Base-by-base conservation (phyloP, 139 green algal genomes). In the Auxenochlorella protothecoides region DNA sequence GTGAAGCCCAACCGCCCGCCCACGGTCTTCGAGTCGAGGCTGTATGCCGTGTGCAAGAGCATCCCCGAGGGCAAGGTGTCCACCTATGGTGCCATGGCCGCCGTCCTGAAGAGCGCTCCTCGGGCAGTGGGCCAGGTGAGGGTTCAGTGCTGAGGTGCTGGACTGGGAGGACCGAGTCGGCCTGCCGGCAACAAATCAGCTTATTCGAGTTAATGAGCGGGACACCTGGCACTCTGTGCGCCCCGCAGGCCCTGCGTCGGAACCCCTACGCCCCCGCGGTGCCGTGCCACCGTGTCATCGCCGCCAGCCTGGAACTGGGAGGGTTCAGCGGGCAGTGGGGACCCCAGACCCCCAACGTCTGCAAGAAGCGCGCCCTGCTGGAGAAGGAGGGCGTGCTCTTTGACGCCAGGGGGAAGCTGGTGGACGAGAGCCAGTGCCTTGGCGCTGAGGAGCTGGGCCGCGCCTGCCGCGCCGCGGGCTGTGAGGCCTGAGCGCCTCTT, bases 201-300 rank as follows among this genome's bases (percentile, higher is more conserved):
- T 44, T 1, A 44, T 44, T 44, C 1, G 27, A 2, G 27, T 44
- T 1, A 62, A 62, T 62, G 57, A 9, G 9, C 9, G 0, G 11
- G 57, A 15, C 57, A 62, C 57, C 57, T 62, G 9, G 11, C 57
- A 62, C 57, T 9, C 11, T 11, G 57, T 62, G 57, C 57, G 9
- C 57, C 11, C 57, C n/a, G 5, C 86, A 92, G 84, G 89, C 85
- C 0, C 78, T 95, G 65, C 71, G 80, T 3, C 78, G 81, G 11
- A 95, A 95, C 72, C 89, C 89, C 0, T 92, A 81, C 73, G 88
- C 88, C 0, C 89, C 89, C 0, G 27, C 69, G 3, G 85, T 95
- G 13, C 89, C 89, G 3, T 95, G 89, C 78, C 89, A 95, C 77
- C 72, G 89, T 3, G 85, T 95, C 13, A 83, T 95, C 5, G 84